phyloP scores from a whole-genome alignment of 768 basidiomycete species.

The Harrya chromipes region DNA sequence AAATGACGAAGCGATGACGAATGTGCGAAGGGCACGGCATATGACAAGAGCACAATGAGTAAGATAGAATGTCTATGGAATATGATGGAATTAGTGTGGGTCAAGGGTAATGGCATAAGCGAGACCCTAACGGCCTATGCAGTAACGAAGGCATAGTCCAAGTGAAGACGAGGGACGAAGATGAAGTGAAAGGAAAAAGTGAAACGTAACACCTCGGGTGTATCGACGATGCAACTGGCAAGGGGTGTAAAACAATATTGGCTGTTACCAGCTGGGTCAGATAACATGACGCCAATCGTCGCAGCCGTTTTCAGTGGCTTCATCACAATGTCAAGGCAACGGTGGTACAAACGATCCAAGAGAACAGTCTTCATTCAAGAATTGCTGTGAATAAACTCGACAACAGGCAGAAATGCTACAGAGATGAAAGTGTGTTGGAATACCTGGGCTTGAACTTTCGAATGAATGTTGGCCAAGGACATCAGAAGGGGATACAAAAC shows the following conservation, averaged over 20 bases:
- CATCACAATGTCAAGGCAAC: constrained; percentile 16
- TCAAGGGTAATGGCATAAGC: no score
- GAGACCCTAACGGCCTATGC: no score
- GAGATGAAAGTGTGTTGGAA: background rate
- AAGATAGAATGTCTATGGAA: no score
- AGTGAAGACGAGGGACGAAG: no score
- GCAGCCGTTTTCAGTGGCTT: constrained; percentile 16
- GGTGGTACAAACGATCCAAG: constrained; percentile 17
- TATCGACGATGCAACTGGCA: constrained; percentile 31
- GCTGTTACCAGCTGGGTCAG: constrained; percentile 21
- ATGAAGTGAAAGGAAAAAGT: no score
- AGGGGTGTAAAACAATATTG: constrained; percentile 28
- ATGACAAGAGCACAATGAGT: no score
- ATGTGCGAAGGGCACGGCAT: no score
- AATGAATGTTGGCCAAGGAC: background rate
- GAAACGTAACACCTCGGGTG: constrained; percentile 34
- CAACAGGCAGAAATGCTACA: constrained; percentile 1
- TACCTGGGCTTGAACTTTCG: background rate
- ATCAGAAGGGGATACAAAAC: background rate
- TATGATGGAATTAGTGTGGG: no score
- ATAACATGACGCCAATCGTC: constrained; percentile 14
- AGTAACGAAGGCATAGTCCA: no score
- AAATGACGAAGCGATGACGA: no score
- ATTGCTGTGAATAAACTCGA: constrained; percentile 17
- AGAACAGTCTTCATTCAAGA: constrained; percentile 9